Evolutionary conservation across 2,329 filamentous ascomycete species (phyloP), one percentile per base, ranked within the genome.

Genomic region (Neurospora sp.): DNA sequence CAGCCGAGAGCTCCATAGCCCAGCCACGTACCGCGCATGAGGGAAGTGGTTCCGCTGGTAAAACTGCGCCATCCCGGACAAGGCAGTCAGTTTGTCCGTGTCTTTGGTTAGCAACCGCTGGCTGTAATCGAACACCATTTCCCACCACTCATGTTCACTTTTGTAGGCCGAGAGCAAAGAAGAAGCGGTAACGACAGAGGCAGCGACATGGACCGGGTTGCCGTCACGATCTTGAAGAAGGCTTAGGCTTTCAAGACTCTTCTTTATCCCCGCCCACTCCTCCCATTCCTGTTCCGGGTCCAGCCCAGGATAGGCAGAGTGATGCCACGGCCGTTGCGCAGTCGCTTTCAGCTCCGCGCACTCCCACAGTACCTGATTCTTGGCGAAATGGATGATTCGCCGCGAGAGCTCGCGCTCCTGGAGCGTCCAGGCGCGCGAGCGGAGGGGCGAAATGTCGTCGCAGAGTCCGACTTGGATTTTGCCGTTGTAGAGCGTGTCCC

Each of bases 331-430:
- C 42, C 4, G 3, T 4, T 43, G 42, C 0, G 42, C n/a, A 43
- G 42, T 43, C 3, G n/a, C n/a, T 43, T 19, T 1, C n/a, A 43
- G 42, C 42, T 43, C 42, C 9, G n/a, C 42, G 43, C 81, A 83
- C 62, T 81, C 80, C 75, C 76, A 83, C 28, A 82, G 80, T 0
- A 78, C 77, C 70, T 82, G 79, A 0, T 70, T 70, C 1, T 75
- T 52, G 0, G 79, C 78, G 70, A 81, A 83, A 66, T 78, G 79
- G 13, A 83, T 78, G 0, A 78, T 79, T 10, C 81, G 74, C 9
- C 77, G 76, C 0, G 80, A 77, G 2, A 83, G 71, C 0, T 76
- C 77, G n/a, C 77, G 74, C 69, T 82, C 81, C 70, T 82, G 81
- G 4, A 81, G 62, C 0, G 81, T 80, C 81, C 81, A 82, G 0